Conservation (phyloP, 306 rosid genomes). For the Pterocarpus macrocarpus region DNA sequence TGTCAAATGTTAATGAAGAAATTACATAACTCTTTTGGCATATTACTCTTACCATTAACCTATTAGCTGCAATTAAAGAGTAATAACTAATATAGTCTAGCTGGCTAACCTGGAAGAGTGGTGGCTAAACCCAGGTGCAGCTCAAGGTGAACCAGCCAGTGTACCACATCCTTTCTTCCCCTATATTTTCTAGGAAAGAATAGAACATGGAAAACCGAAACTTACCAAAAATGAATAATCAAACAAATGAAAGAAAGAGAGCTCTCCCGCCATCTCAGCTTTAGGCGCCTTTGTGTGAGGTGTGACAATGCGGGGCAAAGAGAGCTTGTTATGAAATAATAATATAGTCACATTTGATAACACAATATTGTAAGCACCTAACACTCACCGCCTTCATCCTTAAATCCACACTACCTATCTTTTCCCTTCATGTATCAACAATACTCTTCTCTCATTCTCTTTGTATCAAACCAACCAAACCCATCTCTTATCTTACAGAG, state of each 20-base stretch:
- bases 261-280: constrained; percentile 71
- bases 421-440: constrained; percentile 33
- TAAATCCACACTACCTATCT: constrained; percentile 63
- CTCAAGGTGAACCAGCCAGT: background rate
- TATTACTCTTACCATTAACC: background rate
- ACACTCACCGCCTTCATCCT: constrained; percentile 70
- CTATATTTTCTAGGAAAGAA: constrained; percentile 40
- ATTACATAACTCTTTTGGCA: background rate
- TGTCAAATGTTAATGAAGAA: no score
- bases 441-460: constrained; percentile 49
- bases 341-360: constrained; percentile 37
- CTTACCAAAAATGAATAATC: constrained; percentile 47
- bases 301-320: constrained; percentile 69
- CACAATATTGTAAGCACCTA: constrained; percentile 60
- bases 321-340: constrained; percentile 53
- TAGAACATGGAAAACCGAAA: constrained; percentile 28
- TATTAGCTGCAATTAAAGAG: background rate
- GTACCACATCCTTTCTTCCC: constrained; percentile 62
- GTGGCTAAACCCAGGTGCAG: constrained; percentile 13
- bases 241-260: constrained; percentile 55
- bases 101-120: background rate
- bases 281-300: constrained; percentile 49
- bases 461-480: constrained; percentile 60
- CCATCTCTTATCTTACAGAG: constrained; percentile 46
- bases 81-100: background rate